Conservation (phyloP, 1,284 basidiomycete species). For the Trichosporon asahii region DNA sequence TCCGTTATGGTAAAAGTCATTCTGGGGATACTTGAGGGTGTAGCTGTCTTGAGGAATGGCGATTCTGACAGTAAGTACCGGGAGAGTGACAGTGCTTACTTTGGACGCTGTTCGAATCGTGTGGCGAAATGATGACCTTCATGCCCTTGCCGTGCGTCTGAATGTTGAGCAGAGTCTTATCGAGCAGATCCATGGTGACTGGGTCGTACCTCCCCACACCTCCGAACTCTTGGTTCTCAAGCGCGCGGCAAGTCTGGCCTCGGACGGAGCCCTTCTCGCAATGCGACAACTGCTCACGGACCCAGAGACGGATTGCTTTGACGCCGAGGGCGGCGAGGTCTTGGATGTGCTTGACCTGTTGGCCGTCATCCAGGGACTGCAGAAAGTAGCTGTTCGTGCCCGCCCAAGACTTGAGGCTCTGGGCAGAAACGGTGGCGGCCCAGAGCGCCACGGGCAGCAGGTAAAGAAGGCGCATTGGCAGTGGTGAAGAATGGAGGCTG, state of each 20-base stretch:
- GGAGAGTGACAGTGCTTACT: no score
- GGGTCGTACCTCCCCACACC: not conserved
- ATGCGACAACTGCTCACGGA: not conserved
- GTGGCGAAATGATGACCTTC: not conserved
- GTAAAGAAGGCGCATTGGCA: not conserved
- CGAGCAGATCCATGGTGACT: not conserved
- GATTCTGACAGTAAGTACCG: no score
- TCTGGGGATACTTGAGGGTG: not conserved
- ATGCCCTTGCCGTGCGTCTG: not conserved
- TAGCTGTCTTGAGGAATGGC: not conserved
- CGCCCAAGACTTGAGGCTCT: not conserved
- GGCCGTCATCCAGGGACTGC: not conserved
- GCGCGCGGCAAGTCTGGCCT: not conserved
- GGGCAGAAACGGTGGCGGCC: no score
- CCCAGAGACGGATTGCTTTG: not conserved
- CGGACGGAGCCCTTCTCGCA: not conserved
- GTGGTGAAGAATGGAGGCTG: no score
- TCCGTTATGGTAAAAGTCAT: not conserved
- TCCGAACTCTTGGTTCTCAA: not conserved
- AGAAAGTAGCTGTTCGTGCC: not conserved
- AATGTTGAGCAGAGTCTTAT: not conserved
- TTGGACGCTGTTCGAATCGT: not conserved
- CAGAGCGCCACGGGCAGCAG: not conserved
- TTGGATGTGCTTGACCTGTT: not conserved
- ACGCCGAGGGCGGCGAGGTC: not conserved